Evolutionary conservation across 2,329 filamentous ascomycete genomes (phyloP).

Genomic region (Westerdykella ornata): DNA sequence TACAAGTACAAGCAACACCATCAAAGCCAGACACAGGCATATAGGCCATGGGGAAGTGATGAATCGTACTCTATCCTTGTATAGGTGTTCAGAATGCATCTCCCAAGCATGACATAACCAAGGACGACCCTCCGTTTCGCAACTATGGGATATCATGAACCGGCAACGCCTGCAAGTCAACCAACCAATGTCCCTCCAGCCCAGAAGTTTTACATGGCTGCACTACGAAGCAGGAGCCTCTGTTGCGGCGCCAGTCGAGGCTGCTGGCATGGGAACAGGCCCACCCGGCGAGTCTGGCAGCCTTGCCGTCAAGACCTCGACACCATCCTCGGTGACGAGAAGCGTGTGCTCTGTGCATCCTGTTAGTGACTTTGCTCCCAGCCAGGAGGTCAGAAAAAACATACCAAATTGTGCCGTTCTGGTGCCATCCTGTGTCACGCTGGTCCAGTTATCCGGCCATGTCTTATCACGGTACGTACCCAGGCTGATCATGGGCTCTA

Average conservation of each 20-base stretch:
- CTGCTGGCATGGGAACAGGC: conserved; percentile 52
- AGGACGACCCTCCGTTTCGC: no score
- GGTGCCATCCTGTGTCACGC: conserved; percentile 82
- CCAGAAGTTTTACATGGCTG: no score
- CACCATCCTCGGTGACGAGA: conserved; percentile 73
- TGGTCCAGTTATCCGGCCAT: conserved; percentile 99
- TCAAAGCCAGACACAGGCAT: no score
- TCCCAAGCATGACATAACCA: no score
- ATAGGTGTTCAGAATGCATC: no score
- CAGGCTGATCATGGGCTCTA: conserved; percentile 95
- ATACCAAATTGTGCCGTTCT: conserved; percentile 86
- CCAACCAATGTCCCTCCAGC: no score
- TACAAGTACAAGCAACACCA: no score
- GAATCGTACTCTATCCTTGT: no score
- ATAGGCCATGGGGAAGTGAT: no score
- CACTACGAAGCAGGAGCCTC: conserved; percentile 12
- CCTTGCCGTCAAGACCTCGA: conserved; percentile 73
- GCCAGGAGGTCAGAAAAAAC: conserved; percentile 19
- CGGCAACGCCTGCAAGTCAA: no score
- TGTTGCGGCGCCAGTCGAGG: conserved; percentile 20
- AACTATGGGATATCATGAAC: no score
- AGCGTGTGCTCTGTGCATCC: conserved; percentile 64
- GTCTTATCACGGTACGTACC: conserved; percentile 89
- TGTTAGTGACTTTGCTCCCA: conserved; percentile 10
- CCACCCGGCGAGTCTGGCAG: conserved; percentile 69